Conservation (phyloP, 1,284 basidiomycete genomes). For the Ustanciosporium gigantosporum region DNA sequence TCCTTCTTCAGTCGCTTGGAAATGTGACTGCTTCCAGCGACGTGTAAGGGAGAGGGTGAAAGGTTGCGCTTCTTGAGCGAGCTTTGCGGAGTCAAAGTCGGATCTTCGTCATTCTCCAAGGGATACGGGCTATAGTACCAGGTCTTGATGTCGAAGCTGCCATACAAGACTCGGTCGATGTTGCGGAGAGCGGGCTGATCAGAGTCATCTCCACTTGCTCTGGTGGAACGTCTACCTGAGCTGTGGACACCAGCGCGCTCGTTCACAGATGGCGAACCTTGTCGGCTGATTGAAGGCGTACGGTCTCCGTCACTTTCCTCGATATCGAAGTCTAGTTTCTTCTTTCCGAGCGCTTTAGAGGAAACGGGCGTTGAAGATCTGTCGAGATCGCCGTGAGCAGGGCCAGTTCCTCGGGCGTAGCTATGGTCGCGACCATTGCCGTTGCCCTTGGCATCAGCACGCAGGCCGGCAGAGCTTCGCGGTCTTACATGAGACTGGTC, state of each 20-base stretch:
- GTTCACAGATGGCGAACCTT: constrained; percentile 14
- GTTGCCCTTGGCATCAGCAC: too few relatives aligned
- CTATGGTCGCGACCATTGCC: too few relatives aligned
- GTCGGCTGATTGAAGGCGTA: constrained; percentile 23
- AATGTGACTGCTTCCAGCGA: neutral
- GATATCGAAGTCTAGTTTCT: neutral
- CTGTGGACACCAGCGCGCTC: neutral
- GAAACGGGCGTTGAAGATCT: neutral
- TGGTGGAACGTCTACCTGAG: neutral
- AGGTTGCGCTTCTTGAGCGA: constrained; percentile 8
- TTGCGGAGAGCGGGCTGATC: constrained; percentile 20
- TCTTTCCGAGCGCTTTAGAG: neutral
- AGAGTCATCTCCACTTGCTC: neutral
- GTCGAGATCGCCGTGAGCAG: neutral
- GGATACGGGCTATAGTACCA: constrained; percentile 61
- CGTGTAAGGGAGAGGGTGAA: constrained; percentile 7
- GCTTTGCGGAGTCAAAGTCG: neutral
- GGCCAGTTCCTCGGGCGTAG: too few relatives aligned
- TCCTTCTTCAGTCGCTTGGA: neutral
- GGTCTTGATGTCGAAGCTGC: constrained; percentile 57
- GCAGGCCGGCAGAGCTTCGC: too few relatives aligned
- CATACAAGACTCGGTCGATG: constrained; percentile 55
- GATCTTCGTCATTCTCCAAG: constrained; percentile 43
- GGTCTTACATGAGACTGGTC: constrained; percentile 11
- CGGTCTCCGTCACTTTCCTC: constrained; percentile 16